A percentile compares a stretch with the other conserved stretches of the same genome.
phyloP scores from a whole-genome alignment of 495 filamentous ascomycete genomes.

The Neohortaea acidophila region DNA sequence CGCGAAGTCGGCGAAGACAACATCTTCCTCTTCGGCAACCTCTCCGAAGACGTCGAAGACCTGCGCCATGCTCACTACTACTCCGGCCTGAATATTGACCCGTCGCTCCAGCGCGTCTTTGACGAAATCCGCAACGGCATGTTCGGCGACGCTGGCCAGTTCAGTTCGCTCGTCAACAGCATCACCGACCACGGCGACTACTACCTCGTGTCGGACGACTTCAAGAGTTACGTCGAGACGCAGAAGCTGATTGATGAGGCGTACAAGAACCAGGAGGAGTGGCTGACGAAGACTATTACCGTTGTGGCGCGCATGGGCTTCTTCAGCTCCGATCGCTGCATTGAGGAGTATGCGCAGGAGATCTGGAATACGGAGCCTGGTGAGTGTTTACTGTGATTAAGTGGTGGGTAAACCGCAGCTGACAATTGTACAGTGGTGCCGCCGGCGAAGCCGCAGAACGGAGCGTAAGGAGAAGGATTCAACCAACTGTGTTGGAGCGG shows the following conservation, averaged over 20 bases:
- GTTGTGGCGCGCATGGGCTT: constrained; percentile 90
- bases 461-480: too few relatives aligned
- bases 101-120: constrained; percentile 64
- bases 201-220: constrained; percentile 94
- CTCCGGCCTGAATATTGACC: constrained; percentile 59
- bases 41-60: constrained; percentile 93
- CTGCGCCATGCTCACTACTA: constrained; percentile 84
- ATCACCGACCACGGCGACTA: constrained; percentile 91
- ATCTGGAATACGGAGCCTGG: constrained; percentile 69
- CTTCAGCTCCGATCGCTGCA: constrained; percentile 91
- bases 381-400: too few relatives aligned
- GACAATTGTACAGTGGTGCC: too few relatives aligned
- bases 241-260: constrained; percentile 80
- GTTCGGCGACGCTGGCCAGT: constrained; percentile 64
- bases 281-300: constrained; percentile 76
- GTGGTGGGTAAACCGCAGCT: too few relatives aligned
- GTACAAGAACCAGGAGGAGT: constrained; percentile 79
- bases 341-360: constrained; percentile 90
- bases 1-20: constrained; percentile 90
- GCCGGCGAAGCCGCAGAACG: neutral
- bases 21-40: constrained; percentile 95
- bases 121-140: constrained; percentile 56
- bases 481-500: too few relatives aligned
- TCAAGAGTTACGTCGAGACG: constrained; percentile 80
- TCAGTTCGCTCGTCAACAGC: constrained; percentile 63